A percentile compares a stretch with the other conserved stretches of the same genome.
These are phyloP conservation scores for Termitomyces sp. DNA, from an alignment of 768 basidiomycete genomes.

Conservation along the genomic window DNA sequence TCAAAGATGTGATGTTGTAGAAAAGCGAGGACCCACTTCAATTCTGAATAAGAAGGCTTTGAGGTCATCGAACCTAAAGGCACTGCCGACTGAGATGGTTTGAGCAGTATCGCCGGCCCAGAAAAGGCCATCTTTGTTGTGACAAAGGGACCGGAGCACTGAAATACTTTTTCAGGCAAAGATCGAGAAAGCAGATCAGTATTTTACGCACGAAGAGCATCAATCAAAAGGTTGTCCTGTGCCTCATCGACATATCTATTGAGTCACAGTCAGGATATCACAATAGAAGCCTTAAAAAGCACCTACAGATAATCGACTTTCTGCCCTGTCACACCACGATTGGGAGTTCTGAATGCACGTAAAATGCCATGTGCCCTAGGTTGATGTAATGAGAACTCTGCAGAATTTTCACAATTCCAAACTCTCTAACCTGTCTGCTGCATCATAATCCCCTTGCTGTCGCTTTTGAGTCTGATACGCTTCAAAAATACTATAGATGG, in stretches of 20 bases:
- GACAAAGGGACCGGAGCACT: constrained; percentile 66
- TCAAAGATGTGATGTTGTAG: background rate
- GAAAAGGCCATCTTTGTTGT: constrained; percentile 65
- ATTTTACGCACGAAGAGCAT: constrained; percentile 47
- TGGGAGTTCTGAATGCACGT: constrained; percentile 23
- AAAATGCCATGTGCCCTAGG: constrained; percentile 53
- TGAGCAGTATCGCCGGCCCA: constrained; percentile 85
- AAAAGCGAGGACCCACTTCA: constrained; percentile 44
- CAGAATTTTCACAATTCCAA: background rate
- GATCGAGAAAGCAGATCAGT: background rate
- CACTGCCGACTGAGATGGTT: constrained; percentile 70
- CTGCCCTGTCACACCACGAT: constrained; percentile 33
- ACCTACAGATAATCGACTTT: constrained; percentile 55
- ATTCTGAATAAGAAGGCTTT: constrained; percentile 64
- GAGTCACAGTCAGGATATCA: background rate
- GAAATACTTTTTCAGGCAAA: no score
- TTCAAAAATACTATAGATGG: constrained; percentile 54
- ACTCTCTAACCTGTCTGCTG: constrained; percentile 52
- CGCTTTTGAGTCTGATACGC: constrained; percentile 48
- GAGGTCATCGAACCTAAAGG: constrained; percentile 70
- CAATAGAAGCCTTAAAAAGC: constrained; percentile 9
- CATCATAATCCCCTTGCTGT: constrained; percentile 44
- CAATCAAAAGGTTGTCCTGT: constrained; percentile 70
- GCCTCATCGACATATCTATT: constrained; percentile 71
- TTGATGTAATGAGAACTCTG: background rate